Evolutionary conservation across 257 asterid genomes (phyloP).

Genomic region (Solanum rostratum): DNA sequence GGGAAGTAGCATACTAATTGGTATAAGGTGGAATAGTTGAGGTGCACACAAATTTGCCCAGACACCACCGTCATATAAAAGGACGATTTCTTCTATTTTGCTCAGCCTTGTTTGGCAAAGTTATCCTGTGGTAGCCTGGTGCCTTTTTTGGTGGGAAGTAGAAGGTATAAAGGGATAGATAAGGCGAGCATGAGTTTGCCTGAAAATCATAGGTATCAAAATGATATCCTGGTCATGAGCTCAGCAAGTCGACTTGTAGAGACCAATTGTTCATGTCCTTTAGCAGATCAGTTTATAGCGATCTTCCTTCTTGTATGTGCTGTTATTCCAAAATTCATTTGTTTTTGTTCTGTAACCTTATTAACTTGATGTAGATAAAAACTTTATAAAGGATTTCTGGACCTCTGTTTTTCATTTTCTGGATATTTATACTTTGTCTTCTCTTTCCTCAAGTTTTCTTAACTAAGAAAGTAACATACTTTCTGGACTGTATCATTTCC

Average conservation of each 20-base stretch:
- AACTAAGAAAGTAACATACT: background rate
- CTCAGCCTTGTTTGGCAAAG: background rate
- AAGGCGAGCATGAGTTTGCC: background rate
- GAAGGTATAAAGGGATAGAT: background rate
- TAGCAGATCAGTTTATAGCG: background rate
- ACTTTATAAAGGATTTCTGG: background rate
- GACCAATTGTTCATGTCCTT: background rate
- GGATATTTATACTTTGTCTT: background rate
- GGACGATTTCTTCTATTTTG: background rate
- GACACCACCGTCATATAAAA: background rate
- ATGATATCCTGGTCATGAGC: background rate
- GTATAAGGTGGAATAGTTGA: background rate
- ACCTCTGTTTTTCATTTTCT: background rate
- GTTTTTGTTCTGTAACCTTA: background rate
- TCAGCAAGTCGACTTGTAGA: background rate
- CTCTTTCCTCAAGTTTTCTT: background rate
- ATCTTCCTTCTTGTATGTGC: background rate
- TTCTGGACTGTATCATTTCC: background rate
- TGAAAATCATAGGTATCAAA: background rate
- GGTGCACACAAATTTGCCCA: background rate
- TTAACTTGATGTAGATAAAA: background rate
- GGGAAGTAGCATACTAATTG: background rate
- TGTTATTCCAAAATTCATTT: background rate
- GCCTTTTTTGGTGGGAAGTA: background rate
- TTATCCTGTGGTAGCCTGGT: background rate